phyloP scores from a whole-genome alignment of 2,329 filamentous ascomycete genomes.

The Dothideomycetes sp. region DNA sequence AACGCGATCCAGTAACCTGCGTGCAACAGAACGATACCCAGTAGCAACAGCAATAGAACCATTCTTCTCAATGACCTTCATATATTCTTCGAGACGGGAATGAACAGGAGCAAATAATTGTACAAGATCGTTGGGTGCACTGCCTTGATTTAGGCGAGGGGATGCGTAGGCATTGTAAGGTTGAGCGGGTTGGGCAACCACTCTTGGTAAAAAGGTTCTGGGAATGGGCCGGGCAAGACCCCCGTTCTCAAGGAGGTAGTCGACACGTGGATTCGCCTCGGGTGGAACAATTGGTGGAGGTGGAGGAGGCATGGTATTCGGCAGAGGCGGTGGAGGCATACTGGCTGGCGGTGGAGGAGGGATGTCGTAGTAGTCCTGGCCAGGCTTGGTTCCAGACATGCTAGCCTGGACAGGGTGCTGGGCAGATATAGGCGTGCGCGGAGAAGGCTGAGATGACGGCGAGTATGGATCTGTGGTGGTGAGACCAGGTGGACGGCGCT shows the following conservation, averaged over 20 bases:
- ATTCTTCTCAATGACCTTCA: conserved; percentile 66
- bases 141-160: conserved; percentile 28
- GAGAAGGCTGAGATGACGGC: conserved; percentile 29
- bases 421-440: conserved; percentile 31
- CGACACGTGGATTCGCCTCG: conserved; percentile 67
- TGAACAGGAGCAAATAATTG: conserved; percentile 75
- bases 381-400: too few relatives aligned
- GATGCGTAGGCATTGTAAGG: conserved; percentile 46
- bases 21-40: conserved; percentile 87
- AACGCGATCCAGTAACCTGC: conserved; percentile 75
- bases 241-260: conserved; percentile 85
- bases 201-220: conserved; percentile 59
- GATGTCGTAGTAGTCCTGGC: too few relatives aligned
- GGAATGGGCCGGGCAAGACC: conserved; percentile 63
- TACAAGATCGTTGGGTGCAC: conserved; percentile 45
- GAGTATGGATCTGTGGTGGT: conserved; percentile 27
- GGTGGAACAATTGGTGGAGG: conserved; percentile 56
- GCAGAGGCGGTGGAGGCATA: conserved; percentile 38
- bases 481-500: conserved; percentile 18
- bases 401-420: too few relatives aligned
- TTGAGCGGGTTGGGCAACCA: conserved; percentile 42
- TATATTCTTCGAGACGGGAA: conserved; percentile 75
- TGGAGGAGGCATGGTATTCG: conserved; percentile 48
- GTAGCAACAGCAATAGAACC: conserved; percentile 92
- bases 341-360: neutral